Base-by-base conservation (phyloP, 2,329 filamentous ascomycete genomes). In the Botrytis galanthina region DNA sequence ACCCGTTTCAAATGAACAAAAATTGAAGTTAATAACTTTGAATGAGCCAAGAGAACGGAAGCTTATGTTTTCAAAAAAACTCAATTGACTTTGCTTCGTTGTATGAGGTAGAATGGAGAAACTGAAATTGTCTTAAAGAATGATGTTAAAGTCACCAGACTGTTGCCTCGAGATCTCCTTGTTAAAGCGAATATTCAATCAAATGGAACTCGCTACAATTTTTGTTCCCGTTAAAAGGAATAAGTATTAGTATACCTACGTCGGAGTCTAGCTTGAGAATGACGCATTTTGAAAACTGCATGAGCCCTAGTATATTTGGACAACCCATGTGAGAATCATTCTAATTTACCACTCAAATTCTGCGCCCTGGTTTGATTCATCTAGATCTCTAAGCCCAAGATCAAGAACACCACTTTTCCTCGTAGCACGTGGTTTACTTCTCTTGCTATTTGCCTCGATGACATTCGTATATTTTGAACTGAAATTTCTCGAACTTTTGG, bases 11-110 rank as follows among this genome's bases (percentile, higher is more conserved):
- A 51, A 12, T 14, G 22, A 10, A 51, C 22, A n/a, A n/a, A 8
- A 51, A 26, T n/a, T 26, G 22, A 51, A 0, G 1, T 14, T 51
- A 2, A 1, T 26, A 12, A 1, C 4, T 10, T 12, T 1, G 6
- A 48, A 12, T n/a, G 9, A 51, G 22, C 10, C 0, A 22, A n/a
- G 22, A n/a, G 10, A 14, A 51, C 4, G 14, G 4, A 14, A 10
- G 4, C 46, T 3, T 4, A 10, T 37, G 0, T 1, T 5, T 51
- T 26, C 22, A 51, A 10, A 51, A 51, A 12, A 6, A 4, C 22
- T 51, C 46, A n/a, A 10, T 51, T 26, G 10, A 26, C 1, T 12
- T 4, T 48, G 22, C 22, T 26, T 26, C 10, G 4, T 3, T 51
- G 4, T 51, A 26, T 26, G 5, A 26, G 4, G 12, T 26, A 26